phyloP scores from a whole-genome alignment of 345 rosid species.

The rapeseed (Brassica napus) region Da-Ae NC_063442.1:38938001-38938500 shows the following conservation, averaged over 20 bases:
- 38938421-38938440: background rate
- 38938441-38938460: background rate
- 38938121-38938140: background rate
- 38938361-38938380: background rate
- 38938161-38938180: too few relatives aligned
- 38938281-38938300: background rate
- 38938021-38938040: background rate
- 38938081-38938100: background rate
- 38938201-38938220: background rate
- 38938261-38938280: background rate
- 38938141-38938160: too few relatives aligned
- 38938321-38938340: background rate
- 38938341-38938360: background rate
- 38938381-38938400: background rate
- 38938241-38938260: too few relatives aligned
- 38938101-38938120: background rate
- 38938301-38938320: background rate
- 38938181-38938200: too few relatives aligned
- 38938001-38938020: background rate
- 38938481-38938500: conserved; percentile 4
- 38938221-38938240: background rate
- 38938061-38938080: background rate
- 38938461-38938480: background rate
- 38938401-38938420: background rate
- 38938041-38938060: background rate